Conservation (phyloP, 495 filamentous ascomycete genomes). For the Aspergillus haitiensis region DNA sequence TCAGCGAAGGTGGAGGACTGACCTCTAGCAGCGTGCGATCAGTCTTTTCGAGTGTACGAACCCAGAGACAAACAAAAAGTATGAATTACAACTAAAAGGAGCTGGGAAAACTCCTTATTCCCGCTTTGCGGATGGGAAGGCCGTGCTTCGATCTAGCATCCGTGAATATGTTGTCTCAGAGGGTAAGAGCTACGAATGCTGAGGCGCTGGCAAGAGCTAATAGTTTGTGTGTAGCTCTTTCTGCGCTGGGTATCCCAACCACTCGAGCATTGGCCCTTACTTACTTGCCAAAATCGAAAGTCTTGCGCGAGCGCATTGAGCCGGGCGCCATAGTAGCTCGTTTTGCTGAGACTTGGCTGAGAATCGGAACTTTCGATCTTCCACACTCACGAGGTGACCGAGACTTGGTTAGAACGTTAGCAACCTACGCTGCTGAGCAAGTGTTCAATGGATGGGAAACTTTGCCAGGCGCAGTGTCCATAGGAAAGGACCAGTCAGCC, state of each 20-base stretch:
- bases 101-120: conserved; percentile 92
- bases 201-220: conserved; percentile 1
- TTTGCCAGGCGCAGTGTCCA: conserved; percentile 58
- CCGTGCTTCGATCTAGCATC: conserved; percentile 86
- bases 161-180: conserved; percentile 93
- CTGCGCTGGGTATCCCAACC: conserved; percentile 80
- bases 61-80: conserved; percentile 65
- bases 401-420: conserved; percentile 65
- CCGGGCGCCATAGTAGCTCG: conserved; percentile 89
- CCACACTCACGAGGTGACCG: conserved; percentile 79
- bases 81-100: conserved; percentile 92
- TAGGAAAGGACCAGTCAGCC: conserved; percentile 34
- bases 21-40: conserved; percentile 64
- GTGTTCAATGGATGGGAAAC: conserved; percentile 82
- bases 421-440: conserved; percentile 80
- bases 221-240: conserved; percentile 50
- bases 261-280: conserved; percentile 84
- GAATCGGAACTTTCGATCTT: conserved; percentile 94
- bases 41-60: conserved; percentile 90
- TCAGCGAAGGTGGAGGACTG: neutral
- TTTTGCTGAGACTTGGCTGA: conserved; percentile 88
- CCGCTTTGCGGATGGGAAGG: conserved; percentile 96
- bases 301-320: conserved; percentile 79
- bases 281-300: conserved; percentile 67
- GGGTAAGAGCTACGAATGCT: conserved; percentile 34